These are phyloP conservation scores for Gypsophila paniculata DNA, from an alignment of 179 eudicot species.

Conservation along the genomic window DNA sequence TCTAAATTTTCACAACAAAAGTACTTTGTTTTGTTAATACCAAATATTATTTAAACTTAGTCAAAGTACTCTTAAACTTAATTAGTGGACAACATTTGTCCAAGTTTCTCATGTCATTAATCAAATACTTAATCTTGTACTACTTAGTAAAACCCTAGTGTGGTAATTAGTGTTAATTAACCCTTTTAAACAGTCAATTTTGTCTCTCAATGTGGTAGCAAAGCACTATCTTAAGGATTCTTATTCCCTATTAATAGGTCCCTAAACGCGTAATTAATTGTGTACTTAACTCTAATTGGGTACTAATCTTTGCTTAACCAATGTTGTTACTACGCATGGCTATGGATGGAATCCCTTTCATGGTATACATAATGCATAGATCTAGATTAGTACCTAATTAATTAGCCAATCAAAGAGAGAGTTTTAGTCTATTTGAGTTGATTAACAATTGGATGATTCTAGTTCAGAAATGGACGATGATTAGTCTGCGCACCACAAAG, in stretches of 20 bases:
- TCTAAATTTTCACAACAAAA: neutral
- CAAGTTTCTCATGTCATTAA: constrained; percentile 21
- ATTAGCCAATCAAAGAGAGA: constrained; percentile 14
- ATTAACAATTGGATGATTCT: constrained; percentile 18
- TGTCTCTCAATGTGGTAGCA: constrained; percentile 31
- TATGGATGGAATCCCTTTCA: constrained; percentile 11
- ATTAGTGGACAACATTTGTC: constrained; percentile 34
- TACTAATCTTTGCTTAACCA: constrained; percentile 30
- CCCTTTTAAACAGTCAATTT: constrained; percentile 24
- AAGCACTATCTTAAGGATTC: constrained; percentile 21
- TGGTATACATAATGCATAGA: constrained; percentile 19
- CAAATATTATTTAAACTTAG: neutral
- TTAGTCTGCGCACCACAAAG: neutral
- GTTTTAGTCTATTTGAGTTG: constrained; percentile 2
- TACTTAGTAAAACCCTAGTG: constrained; percentile 27
- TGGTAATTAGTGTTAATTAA: constrained; percentile 29
- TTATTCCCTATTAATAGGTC: constrained; percentile 18
- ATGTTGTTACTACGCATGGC: constrained; percentile 22
- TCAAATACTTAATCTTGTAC: neutral
- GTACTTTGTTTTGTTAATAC: constrained; percentile 2
- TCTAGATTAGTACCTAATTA: constrained; percentile 16
- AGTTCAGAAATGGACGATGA: constrained; percentile 3
- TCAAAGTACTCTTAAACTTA: constrained; percentile 28
- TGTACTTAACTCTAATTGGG: constrained; percentile 20
- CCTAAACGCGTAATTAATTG: constrained; percentile 12